Evolutionary conservation across 1,284 basidiomycete species (phyloP), one percentile per base, ranked within the genome.

Genomic region (Rhodofomes roseus): DNA sequence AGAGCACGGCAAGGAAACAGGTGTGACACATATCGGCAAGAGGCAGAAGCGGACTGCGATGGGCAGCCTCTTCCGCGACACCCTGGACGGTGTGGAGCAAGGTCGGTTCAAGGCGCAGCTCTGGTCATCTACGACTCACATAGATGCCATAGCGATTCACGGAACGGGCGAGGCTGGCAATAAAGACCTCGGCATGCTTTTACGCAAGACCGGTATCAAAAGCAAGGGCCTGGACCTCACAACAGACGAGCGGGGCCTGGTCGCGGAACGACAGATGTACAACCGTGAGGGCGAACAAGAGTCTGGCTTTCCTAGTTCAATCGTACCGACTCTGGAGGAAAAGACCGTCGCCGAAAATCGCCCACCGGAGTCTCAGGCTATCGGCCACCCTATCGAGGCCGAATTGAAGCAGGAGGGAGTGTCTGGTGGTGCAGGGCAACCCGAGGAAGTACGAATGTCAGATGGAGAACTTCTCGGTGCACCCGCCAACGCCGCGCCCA

Each of bases 321-420:
- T 84, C 9, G 84, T 91, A 1, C 90, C 91, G 0, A 90, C 86
- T 0, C 70, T 91, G 6, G 92, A 93, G 70, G 89, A 92, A 73
- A 84, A 87, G 70, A 78, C 77, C 0, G 75, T 90, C 25, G 70
- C 70, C 3, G 82, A 87, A 57, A 66, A 72, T 27, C 69, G 68
- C 20, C 74, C 76, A 2, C 57, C 58, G 5, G 36, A 54, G 37
- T 57, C 71, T 4, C 72, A 77, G 55, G 68, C 68, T 0, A 65
- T 75, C 60, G 73, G 78, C 68, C 66, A 76, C 66, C 66, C 77
- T 39, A 60, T 79, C 61, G 65, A 74, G 63, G 65, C 61, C 22
- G 55, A 46, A 2, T 27, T 55, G 2, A 58, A 62, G 40, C 57
- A 56, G 9, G 14, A 40, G 12, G 50, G 57, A 12, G 55, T 51